A percentile compares a stretch with the other conserved stretches of the same genome.
phyloP scores from a whole-genome alignment of 305 asterid species.

The Salvia sclarea region DNA sequence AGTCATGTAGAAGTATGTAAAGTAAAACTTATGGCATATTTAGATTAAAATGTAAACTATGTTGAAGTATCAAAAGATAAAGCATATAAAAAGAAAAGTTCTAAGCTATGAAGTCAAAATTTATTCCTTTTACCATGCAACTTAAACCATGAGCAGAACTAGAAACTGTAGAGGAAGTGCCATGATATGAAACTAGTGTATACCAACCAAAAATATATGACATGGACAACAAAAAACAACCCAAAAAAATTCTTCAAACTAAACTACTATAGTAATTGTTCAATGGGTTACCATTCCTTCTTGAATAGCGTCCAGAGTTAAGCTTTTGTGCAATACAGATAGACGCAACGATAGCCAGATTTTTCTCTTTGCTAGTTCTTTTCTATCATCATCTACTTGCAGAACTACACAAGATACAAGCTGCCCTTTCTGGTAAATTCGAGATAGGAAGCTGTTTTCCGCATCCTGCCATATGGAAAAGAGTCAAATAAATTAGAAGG shows the following conservation, averaged over 20 bases:
- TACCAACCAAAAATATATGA: slow-evolving; percentile 1
- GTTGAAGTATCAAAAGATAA: slow-evolving; percentile 10
- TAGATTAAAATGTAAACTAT: slow-evolving; percentile 22
- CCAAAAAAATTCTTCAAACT: slow-evolving; percentile 22
- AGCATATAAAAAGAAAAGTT: background rate
- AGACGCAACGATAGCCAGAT: slow-evolving; percentile 94
- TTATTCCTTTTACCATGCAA: background rate
- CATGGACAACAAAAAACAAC: slow-evolving; percentile 13
- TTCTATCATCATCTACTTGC: slow-evolving; percentile 79
- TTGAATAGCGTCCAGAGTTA: slow-evolving; percentile 76
- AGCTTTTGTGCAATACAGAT: slow-evolving; percentile 67
- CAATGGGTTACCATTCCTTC: slow-evolving; percentile 80
- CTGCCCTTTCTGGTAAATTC: slow-evolving; percentile 71
- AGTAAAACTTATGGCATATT: slow-evolving; percentile 11
- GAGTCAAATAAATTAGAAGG: slow-evolving; percentile 23
- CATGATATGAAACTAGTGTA: background rate
- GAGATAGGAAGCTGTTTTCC: slow-evolving; percentile 58
- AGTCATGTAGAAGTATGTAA: slow-evolving; percentile 20
- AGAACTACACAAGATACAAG: slow-evolving; percentile 84
- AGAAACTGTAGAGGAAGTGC: background rate
- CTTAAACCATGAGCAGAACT: background rate
- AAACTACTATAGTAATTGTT: slow-evolving; percentile 14
- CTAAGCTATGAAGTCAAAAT: background rate
- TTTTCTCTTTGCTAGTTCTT: slow-evolving; percentile 70
- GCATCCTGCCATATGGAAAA: slow-evolving; percentile 47